Evolutionary conservation across 2,329 filamentous ascomycete species (phyloP), one percentile per base, ranked within the genome.

Genomic region (Clarireedia monteithiana): DNA sequence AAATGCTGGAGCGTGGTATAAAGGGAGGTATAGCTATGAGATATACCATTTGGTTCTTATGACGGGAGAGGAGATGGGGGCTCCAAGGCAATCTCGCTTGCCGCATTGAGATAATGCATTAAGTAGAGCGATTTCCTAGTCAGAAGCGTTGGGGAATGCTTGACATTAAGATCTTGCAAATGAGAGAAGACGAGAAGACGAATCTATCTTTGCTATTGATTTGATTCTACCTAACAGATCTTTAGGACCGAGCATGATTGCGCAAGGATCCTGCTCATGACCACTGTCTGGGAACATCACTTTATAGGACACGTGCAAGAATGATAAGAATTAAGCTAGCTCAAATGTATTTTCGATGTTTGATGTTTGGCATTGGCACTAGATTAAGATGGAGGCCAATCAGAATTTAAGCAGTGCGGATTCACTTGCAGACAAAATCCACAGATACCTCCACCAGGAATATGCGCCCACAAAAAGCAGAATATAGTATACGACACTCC

Each of bases 401-500:
- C 40, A 65, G 53, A 69, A 68, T 14, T 50, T 48, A 4, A 63
- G 66, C 58, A 87, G 66, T 10, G 78, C 77, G 63, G 78, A 74
- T 7, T 64, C 64, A 64, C 82, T 86, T 64, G 85, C 77, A 0
- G 91, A 95, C 71, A 94, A 73, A 1, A 77, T 73, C 76, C 87
- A 92, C 49, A 97, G 67, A 50, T 81, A 76, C 63, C 71, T 77
- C 70, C 84, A 90, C 76, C 94, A 99, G 2, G 77, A 75, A 46
- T 82, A 70, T 1, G 86, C 83, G 1, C 94, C 94, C 0, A 71
- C 76, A 1, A 94, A 74, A 2, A 97, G 77, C 46, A 96, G 71
- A 2, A 80, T 56, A 69, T 97, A 97, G 69, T 97, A 97, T 1
- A 80, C 75, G 3, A 87, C 71, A 0, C 88, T 92, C 88, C 88